phyloP scores from a whole-genome alignment of 495 filamentous ascomycete genomes.

The Penicillium fimorum region DNA sequence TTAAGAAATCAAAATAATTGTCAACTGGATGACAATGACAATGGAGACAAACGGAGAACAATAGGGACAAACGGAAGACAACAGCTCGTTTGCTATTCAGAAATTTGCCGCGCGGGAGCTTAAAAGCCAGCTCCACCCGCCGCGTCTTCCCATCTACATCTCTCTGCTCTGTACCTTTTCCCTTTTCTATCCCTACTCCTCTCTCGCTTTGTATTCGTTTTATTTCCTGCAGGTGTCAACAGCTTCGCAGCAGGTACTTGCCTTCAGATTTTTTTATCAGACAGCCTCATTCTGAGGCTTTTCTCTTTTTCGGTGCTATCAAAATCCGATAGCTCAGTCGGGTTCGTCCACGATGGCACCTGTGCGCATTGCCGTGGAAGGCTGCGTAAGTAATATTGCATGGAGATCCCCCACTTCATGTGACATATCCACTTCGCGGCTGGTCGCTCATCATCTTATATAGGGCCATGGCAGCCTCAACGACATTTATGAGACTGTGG shows the following conservation, averaged over 20 bases:
- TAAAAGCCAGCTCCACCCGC: slow-evolving; percentile 11
- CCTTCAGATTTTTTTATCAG: background rate
- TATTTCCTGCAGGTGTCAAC: background rate
- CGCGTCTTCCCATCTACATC: slow-evolving; percentile 13
- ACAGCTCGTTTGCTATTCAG: background rate
- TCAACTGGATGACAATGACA: background rate
- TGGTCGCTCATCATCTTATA: slow-evolving; percentile 14
- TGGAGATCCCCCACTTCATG: background rate
- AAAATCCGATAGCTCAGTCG: background rate
- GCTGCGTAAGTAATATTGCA: slow-evolving; percentile 15
- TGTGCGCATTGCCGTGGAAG: slow-evolving; percentile 14
- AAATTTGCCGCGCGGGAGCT: slow-evolving; percentile 13
- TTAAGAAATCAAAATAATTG: background rate
- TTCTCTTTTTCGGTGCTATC: background rate
- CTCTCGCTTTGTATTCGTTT: background rate
- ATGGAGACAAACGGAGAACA: background rate
- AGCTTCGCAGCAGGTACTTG: background rate
- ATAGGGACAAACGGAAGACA: background rate
- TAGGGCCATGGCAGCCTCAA: slow-evolving; percentile 90
- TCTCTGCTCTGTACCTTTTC: slow-evolving; percentile 2
- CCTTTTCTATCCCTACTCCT: background rate
- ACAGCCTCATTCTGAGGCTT: background rate
- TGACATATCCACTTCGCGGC: background rate
- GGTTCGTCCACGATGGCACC: slow-evolving; percentile 1
- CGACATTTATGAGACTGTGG: slow-evolving; percentile 79